Conservation (phyloP, 129 eudicot genomes). For the Lactuca sativa region DNA sequence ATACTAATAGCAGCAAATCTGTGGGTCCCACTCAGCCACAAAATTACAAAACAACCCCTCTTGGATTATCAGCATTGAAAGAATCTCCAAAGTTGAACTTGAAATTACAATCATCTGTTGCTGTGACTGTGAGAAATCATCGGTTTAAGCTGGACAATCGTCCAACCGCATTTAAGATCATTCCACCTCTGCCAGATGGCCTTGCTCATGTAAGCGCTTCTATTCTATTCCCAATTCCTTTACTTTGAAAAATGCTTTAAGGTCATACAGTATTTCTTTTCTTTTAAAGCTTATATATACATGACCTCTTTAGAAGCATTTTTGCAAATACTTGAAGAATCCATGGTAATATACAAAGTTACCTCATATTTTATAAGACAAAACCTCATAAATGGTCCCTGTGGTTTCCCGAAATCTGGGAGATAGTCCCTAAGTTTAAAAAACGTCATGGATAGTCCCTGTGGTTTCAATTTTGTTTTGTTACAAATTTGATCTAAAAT, state of each 20-base stretch:
- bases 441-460: too few species aligned
- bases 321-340: conserved; percentile 15
- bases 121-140: conserved; percentile 43
- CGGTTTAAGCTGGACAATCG: conserved; percentile 85
- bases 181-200: conserved; percentile 65
- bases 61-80: conserved; percentile 27
- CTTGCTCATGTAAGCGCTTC: conserved; percentile 60
- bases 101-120: conserved; percentile 37
- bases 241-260: not conserved
- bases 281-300: too few species aligned
- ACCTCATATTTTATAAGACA: not conserved
- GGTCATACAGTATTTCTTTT: too few species aligned
- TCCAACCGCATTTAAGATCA: conserved; percentile 59
- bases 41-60: conserved; percentile 31
- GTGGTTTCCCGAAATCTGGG: too few species aligned
- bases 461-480: too few species aligned
- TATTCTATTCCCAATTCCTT: not conserved
- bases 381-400: too few species aligned
- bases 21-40: conserved; percentile 32
- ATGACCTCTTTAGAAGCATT: not conserved
- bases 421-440: too few species aligned
- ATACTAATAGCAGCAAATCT: conserved; percentile 30
- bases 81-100: conserved; percentile 50
- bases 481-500: too few species aligned
- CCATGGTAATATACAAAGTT: not conserved